Percentiles rank a stretch among this genome's conserved stretches.
These are phyloP conservation scores for Kodamaea restingae DNA, from an alignment of 805 yeast genomes.

Conservation along the genomic window DNA sequence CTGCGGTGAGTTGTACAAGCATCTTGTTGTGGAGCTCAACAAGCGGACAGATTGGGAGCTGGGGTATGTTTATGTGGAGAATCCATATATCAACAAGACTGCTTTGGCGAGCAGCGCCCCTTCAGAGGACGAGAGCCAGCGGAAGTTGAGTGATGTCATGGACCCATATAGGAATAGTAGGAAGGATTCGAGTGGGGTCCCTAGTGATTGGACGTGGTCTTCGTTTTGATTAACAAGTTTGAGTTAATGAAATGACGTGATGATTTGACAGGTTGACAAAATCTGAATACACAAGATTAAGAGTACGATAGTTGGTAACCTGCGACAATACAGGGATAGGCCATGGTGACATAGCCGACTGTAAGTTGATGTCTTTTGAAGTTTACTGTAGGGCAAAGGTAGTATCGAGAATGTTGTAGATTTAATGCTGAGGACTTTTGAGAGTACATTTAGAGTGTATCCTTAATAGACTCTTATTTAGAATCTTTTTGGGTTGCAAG, in stretches of 20 bases:
- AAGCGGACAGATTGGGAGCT: conserved; percentile 13
- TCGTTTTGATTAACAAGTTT: conserved; percentile 16
- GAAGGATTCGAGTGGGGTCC: conserved; percentile 55
- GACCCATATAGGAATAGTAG: conserved; percentile 8
- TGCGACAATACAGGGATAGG: no score
- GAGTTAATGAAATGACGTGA: background rate
- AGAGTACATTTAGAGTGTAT: no score
- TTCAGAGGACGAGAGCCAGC: background rate
- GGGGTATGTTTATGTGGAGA: conserved; percentile 21
- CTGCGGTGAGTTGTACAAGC: conserved; percentile 25
- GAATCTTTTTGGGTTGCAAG: no score
- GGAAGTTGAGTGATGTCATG: conserved; percentile 6
- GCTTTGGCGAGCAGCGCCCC: conserved; percentile 1
- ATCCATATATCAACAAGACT: conserved; percentile 18
- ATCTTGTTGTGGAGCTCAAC: conserved; percentile 12
- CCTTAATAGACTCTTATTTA: no score
- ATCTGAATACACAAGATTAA: no score
- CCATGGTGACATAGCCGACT: no score
- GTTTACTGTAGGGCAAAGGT: no score
- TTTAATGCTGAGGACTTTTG: no score
- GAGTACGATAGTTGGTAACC: no score
- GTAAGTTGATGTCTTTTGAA: no score
- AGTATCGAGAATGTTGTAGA: no score
- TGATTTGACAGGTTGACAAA: background rate
- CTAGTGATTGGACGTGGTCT: conserved; percentile 35